Evolutionary conservation across 768 basidiomycete species (phyloP).

Genomic region (Kwoniella botswanensis): DNA sequence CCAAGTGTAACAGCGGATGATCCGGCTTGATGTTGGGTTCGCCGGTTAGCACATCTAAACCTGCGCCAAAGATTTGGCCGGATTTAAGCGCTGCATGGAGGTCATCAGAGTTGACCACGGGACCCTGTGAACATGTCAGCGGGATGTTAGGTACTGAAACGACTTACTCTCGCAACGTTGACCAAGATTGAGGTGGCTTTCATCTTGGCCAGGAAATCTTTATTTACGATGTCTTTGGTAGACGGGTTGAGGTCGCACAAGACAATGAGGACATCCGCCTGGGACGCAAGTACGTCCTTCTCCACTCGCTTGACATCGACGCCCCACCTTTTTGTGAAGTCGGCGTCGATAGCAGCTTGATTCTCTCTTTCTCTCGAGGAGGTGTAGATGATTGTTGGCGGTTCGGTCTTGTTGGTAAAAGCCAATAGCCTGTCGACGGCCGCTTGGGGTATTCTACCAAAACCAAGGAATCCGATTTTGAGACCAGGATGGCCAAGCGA

Average conservation of each 20-base stretch:
- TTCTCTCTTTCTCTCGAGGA: constrained; percentile 45
- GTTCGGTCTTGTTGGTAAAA: constrained; percentile 63
- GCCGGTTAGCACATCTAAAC: constrained; percentile 90
- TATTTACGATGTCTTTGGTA: constrained; percentile 76
- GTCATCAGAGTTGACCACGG: constrained; percentile 87
- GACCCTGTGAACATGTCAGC: constrained; percentile 58
- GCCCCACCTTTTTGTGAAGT: constrained; percentile 49
- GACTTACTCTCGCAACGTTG: constrained; percentile 73
- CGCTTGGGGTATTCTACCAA: constrained; percentile 90
- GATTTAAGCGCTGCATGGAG: constrained; percentile 77
- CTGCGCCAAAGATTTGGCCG: constrained; percentile 87
- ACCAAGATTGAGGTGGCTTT: constrained; percentile 81
- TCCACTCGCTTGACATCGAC: constrained; percentile 66
- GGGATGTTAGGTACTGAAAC: neutral
- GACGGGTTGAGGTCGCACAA: constrained; percentile 62
- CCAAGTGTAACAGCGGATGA: constrained; percentile 80
- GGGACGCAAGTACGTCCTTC: constrained; percentile 70
- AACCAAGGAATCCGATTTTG: constrained; percentile 89
- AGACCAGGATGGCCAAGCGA: constrained; percentile 52
- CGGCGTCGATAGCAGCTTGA: constrained; percentile 49
- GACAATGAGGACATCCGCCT: constrained; percentile 84
- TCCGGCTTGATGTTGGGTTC: constrained; percentile 76
- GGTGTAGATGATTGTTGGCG: constrained; percentile 46
- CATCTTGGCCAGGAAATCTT: constrained; percentile 77
- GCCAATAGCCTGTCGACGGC: constrained; percentile 77